Percentiles rank a stretch among this genome's conserved stretches.
These are phyloP conservation scores for Amanita rubescens DNA, from an alignment of 768 basidiomycete genomes.

Conservation along the genomic window DNA sequence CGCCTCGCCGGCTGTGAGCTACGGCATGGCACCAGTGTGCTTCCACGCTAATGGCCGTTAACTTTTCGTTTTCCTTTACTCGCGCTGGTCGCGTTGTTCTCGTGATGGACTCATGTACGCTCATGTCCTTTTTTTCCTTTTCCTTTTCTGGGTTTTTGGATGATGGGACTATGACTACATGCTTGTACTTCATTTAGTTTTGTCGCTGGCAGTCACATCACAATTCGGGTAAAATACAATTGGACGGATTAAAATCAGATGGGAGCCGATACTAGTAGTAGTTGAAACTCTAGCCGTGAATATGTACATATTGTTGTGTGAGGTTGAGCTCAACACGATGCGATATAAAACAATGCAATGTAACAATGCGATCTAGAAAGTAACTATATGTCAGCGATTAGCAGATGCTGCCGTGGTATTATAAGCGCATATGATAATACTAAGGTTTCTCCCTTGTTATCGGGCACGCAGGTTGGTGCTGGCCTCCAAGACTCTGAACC, in stretches of 20 bases:
- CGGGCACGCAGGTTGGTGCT: not conserved
- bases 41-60: not conserved
- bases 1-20: not conserved
- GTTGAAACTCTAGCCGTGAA: no score
- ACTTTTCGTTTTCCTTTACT: not conserved
- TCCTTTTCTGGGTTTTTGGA: not conserved
- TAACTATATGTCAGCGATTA: not conserved
- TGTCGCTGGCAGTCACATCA: no score
- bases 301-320: not conserved
- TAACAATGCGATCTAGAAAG: not conserved
- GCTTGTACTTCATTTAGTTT: not conserved
- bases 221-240: no score
- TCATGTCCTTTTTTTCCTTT: no score
- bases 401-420: not conserved
- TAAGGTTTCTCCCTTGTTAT: not conserved
- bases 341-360: not conserved
- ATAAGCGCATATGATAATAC: not conserved
- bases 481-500: not conserved
- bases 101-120: not conserved
- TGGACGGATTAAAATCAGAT: no score
- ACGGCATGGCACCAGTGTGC: not conserved
- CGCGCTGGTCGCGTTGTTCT: not conserved
- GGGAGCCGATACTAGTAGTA: no score
- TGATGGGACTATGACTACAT: slow-evolving; percentile 1
- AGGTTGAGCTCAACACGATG: not conserved